Evolutionary conservation across 352 stramenopile genomes (phyloP), one percentile per base, ranked within the genome.

Genomic region (Phytophthora ohioensis): DNA sequence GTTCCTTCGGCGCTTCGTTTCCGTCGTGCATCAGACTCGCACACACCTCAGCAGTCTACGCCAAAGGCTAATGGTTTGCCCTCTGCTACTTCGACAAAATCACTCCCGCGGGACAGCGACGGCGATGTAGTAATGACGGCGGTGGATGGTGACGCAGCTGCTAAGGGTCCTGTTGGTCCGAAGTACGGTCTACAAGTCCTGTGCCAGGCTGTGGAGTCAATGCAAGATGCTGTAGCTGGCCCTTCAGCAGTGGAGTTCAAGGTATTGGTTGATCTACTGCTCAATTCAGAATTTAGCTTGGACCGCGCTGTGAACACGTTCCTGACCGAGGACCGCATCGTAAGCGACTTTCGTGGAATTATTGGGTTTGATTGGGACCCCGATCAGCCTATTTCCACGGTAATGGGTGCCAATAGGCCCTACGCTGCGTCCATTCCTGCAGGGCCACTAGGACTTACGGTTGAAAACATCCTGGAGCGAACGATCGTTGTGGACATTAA

Each of bases 401-500:
- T 81, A 36, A 85, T 90, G 73, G 79, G 80, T 31, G 78, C 63
- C 12, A 81, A 82, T 4, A 48, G 67, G 42, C 71, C 82, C 12
- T 97, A 97, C 46, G 53, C 73, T 8, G 88, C 85, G 11, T 88
- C 78, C 4, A 93, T 97, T 64, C 90, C 90, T n/a, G 76, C 87
- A 1, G 90, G 90, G 1, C 87, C 90, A 2, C 75, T 97, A 34
- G 90, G 90, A 17, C 78, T 97, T 30, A 97, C 90, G 1, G 90
- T 97, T n/a, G 90, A 97, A 60, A 97, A 97, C 38, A 93, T 95
- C 32, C 56, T 95, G 8, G 89, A 96, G 78, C 81, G 90, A 55
- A 97, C 90, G 21, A 93, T 97, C 45, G 86, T 97, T 38, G 90
- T 97, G 17, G 88, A 95, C 43, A 95, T 97, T 61, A 97, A 95